These are phyloP conservation scores for Pythium coloratum DNA, from an alignment of 352 stramenopile species.

Conservation along the genomic window DNA sequence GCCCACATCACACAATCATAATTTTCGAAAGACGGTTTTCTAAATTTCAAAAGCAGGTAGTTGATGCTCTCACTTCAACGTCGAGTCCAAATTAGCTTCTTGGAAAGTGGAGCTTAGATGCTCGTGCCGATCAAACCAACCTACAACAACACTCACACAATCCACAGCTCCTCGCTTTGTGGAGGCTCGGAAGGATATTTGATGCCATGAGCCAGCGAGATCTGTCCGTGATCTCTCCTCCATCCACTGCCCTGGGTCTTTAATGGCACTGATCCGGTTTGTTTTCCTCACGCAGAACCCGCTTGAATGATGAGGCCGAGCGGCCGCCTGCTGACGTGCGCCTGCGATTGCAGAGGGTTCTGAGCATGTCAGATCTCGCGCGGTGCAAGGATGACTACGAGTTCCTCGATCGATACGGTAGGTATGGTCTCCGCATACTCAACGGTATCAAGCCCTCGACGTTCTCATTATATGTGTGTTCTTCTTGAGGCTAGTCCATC, in stretches of 20 bases:
- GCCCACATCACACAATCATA: neutral
- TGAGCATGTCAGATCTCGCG: conserved; percentile 43
- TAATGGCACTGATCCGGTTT: neutral
- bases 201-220: neutral
- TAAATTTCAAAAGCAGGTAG: neutral
- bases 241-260: neutral
- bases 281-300: neutral
- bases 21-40: conserved; percentile 3
- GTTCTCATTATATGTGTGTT: neutral
- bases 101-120: too few relatives aligned
- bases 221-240: neutral
- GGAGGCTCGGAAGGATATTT: neutral
- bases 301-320: conserved; percentile 22
- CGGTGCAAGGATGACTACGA: conserved; percentile 61
- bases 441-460: too few relatives aligned
- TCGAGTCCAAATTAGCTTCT: conserved; percentile 2
- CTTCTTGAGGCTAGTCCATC: conserved; percentile 36
- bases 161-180: too few relatives aligned
- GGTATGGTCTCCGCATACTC: neutral
- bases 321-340: conserved; percentile 43
- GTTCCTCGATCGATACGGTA: conserved; percentile 67
- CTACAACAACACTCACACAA: too few relatives aligned
- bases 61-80: conserved; percentile 7
- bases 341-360: conserved; percentile 40
- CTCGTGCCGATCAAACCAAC: too few relatives aligned